Conservation (phyloP, 257 asterid species). For the Jacaranda copaia region DNA sequence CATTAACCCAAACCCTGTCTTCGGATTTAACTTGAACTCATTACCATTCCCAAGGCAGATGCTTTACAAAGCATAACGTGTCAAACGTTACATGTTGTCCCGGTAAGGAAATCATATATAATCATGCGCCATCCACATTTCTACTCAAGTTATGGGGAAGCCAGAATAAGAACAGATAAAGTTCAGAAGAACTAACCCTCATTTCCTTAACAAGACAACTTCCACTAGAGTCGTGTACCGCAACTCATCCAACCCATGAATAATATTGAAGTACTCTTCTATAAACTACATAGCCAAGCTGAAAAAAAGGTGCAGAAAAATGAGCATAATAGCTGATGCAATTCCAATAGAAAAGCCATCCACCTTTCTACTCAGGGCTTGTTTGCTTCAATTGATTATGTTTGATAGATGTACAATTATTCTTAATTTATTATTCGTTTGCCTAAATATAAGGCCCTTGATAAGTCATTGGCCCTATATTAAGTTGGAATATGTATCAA, state of each 20-base stretch:
- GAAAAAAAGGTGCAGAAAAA: constrained; percentile 33
- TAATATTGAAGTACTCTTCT: constrained; percentile 67
- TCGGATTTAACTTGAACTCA: too few species aligned
- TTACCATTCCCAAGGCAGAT: too few species aligned
- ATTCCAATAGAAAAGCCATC: background rate
- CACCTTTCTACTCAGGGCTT: background rate
- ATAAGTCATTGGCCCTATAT: too few species aligned
- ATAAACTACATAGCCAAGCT: constrained; percentile 63
- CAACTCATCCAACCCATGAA: constrained; percentile 68
- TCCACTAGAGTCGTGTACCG: constrained; percentile 1
- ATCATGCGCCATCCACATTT: constrained; percentile 50
- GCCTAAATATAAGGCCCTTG: too few species aligned
- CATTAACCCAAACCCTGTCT: too few species aligned
- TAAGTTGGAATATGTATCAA: too few species aligned
- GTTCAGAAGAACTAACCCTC: background rate
- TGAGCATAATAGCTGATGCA: constrained; percentile 10
- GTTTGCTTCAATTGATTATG: too few species aligned
- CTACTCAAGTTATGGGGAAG: background rate
- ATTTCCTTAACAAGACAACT: background rate
- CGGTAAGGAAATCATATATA: constrained; percentile 32
- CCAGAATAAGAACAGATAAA: constrained; percentile 2
- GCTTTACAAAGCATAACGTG: too few species aligned
- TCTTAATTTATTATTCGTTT: too few species aligned
- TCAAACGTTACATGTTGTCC: background rate
- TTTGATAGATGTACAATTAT: too few species aligned